Conservation (phyloP, 2,329 filamentous ascomycete genomes). For the Clathrospora elynae region DNA sequence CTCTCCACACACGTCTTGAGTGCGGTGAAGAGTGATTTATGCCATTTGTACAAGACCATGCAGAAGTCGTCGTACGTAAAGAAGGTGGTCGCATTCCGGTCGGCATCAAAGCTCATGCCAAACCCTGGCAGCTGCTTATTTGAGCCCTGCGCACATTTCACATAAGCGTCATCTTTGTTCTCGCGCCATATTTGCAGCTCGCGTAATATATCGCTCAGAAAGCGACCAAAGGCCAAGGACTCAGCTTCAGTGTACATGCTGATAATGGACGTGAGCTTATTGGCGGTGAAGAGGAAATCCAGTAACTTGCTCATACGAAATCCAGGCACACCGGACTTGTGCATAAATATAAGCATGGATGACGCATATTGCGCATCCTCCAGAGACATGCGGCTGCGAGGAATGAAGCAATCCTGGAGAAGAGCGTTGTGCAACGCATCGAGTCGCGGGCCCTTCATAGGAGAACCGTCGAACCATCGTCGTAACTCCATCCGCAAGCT, state of each 20-base stretch:
- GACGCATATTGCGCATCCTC: conserved; percentile 89
- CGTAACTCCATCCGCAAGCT: conserved; percentile 77
- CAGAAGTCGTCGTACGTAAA: conserved; percentile 87
- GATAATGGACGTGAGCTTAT: conserved; percentile 79
- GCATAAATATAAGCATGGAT: conserved; percentile 83
- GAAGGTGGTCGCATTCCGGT: conserved; percentile 71
- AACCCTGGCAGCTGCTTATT: conserved; percentile 76
- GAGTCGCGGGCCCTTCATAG: conserved; percentile 63
- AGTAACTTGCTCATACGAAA: conserved; percentile 87
- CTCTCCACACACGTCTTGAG: conserved; percentile 81
- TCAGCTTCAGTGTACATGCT: conserved; percentile 90
- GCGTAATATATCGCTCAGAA: conserved; percentile 79
- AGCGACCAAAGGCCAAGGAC: conserved; percentile 89
- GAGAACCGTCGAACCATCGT: conserved; percentile 73
- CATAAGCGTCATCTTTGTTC: conserved; percentile 70
- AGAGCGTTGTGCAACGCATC: conserved; percentile 71
- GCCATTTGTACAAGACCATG: conserved; percentile 86
- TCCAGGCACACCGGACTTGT: conserved; percentile 79
- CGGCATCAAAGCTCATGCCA: conserved; percentile 70
- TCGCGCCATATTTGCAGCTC: conserved; percentile 86
- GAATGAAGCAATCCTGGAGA: conserved; percentile 90
- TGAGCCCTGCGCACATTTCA: conserved; percentile 76
- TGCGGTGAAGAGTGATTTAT: conserved; percentile 77
- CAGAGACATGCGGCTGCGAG: conserved; percentile 80
- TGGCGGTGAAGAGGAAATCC: conserved; percentile 81